phyloP scores from a whole-genome alignment of 2,329 filamentous ascomycete species.

The Talaromyces sp. region DNA sequence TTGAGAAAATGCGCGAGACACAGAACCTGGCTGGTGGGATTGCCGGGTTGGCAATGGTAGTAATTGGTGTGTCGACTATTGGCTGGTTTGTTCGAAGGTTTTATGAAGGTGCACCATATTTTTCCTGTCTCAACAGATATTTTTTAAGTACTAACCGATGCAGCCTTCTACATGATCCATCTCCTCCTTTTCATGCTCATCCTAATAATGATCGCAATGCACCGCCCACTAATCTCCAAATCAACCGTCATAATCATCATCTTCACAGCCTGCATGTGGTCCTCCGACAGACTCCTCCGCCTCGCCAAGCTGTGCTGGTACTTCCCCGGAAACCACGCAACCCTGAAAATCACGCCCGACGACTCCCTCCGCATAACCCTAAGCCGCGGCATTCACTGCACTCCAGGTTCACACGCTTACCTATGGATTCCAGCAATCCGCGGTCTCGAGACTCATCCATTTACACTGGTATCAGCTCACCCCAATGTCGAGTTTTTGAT shows the following conservation, averaged over 20 bases:
- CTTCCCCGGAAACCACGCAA: constrained; percentile 7
- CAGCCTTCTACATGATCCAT: constrained; percentile 12
- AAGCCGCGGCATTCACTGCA: background rate
- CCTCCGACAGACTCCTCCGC: constrained; percentile 7
- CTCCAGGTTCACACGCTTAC: background rate
- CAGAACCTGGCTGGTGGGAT: background rate
- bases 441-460: background rate
- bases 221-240: constrained; percentile 9
- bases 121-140: background rate
- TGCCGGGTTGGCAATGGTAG: constrained; percentile 1
- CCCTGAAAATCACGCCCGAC: background rate
- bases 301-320: constrained; percentile 10
- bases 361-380: background rate
- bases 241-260: constrained; percentile 9
- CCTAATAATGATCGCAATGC: constrained; percentile 10
- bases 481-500: background rate
- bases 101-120: background rate
- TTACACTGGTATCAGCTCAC: background rate
- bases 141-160: background rate
- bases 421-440: background rate
- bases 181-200: constrained; percentile 11
- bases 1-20: background rate
- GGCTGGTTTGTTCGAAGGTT: background rate
- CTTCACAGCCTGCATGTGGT: constrained; percentile 10
- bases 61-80: background rate